phyloP scores from a whole-genome alignment of 2,329 filamentous ascomycete species.

The Talaromyces amestolkiae region DNA sequence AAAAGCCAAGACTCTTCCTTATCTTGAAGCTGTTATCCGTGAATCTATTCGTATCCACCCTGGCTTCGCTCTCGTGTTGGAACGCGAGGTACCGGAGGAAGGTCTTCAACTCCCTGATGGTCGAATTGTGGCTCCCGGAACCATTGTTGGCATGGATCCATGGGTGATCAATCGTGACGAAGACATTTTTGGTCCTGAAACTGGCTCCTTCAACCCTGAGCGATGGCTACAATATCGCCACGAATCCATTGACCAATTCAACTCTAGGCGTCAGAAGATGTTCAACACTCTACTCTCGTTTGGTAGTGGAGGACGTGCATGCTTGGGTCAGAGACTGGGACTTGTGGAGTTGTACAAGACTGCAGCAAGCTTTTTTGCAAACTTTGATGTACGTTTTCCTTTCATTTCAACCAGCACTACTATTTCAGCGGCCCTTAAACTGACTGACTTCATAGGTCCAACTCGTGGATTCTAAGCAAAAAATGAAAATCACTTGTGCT shows the following conservation, averaged over 20 bases:
- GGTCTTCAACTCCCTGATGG: slow-evolving; percentile 22
- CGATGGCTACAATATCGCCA: slow-evolving; percentile 28
- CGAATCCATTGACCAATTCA: slow-evolving; percentile 20
- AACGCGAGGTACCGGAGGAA: slow-evolving; percentile 20
- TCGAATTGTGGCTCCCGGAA: slow-evolving; percentile 23
- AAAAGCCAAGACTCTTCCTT: slow-evolving; percentile 12
- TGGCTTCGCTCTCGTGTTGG: slow-evolving; percentile 19
- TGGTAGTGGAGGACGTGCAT: slow-evolving; percentile 23
- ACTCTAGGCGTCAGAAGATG: slow-evolving; percentile 24
- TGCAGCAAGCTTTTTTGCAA: slow-evolving; percentile 36
- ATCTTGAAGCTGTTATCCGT: slow-evolving; percentile 20
- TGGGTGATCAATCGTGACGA: slow-evolving; percentile 27
- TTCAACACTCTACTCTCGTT: slow-evolving; percentile 25
- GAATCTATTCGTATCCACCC: slow-evolving; percentile 22
- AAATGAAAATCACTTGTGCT: slow-evolving; percentile 40
- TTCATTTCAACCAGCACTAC: background rate
- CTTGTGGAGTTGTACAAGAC: slow-evolving; percentile 26
- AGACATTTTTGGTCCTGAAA: slow-evolving; percentile 25
- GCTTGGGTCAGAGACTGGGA: slow-evolving; percentile 22
- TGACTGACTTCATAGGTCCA: slow-evolving; percentile 26
- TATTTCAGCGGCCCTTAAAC: no score
- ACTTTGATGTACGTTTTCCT: slow-evolving; percentile 42
- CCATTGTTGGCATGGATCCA: slow-evolving; percentile 30
- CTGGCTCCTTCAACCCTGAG: slow-evolving; percentile 28
- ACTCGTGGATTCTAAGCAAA: slow-evolving; percentile 34